Evolutionary conservation across 2,329 filamentous ascomycete genomes (phyloP), one percentile per base, ranked within the genome.

Genomic region (Phialophora macrospora): DNA sequence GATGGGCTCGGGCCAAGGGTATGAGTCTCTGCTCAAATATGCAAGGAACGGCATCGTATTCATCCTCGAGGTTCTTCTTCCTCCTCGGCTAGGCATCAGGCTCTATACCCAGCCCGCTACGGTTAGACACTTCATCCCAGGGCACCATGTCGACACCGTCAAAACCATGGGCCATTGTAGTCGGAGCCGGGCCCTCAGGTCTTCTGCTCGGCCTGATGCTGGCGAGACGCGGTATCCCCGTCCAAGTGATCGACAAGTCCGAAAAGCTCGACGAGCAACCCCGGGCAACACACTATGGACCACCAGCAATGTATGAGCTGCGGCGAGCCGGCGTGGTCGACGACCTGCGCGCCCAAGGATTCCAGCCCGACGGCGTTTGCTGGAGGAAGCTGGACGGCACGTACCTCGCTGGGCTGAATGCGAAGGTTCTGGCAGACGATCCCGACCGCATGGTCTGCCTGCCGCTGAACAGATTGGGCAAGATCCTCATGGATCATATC

Each of bases 241-340:
- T 76, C 26, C 71, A 74, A 9, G 12, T 77, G 6, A 77, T 89
- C 60, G 87, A 90, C 70, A 81, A 82, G 2, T 80, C 82, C 1
- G 73, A 80, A 28, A 77, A 82, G 64, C 79, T 88, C 46, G 85
- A 88, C 76, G 78, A 83, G 63, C 85, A 85, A 64, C 87, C 87
- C 0, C 84, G 87, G 30, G 87, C 87, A n/a, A 85, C 87, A 3
- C 85, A 88, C 75, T 89, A 88, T 73, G 85, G 83, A 2, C 80
- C 84, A 0, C 81, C 85, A 0, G 86, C 86, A 1, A 82, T 86
- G 55, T 83, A 82, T 38, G 85, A 87, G 64, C 81, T 90, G 52
- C 73, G 78, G 49, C 81, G 84, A 24, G 87, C 87, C 0, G 87
- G 86, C 1, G 81, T 89, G 14, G 76, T 88, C 20, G 80, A 82